Percentiles rank a stretch among this genome's conserved stretches.
phyloP scores from a whole-genome alignment of 768 basidiomycete species.

The Boletellus ananiceps region DNA sequence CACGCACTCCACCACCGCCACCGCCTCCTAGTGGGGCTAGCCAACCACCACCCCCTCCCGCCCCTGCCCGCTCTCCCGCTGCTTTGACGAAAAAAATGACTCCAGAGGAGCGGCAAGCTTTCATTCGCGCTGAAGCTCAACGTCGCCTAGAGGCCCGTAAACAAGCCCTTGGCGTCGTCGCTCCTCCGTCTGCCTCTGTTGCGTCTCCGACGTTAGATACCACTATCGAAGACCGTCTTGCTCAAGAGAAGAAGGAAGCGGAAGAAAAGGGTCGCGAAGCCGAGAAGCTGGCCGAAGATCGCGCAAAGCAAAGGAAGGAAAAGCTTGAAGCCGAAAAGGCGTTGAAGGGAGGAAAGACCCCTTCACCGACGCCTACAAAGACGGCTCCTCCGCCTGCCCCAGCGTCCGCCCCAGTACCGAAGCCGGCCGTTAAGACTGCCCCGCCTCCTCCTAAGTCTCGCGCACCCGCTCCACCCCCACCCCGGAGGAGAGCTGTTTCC shows the following conservation, averaged over 20 bases:
- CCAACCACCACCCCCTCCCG: constrained; percentile 47
- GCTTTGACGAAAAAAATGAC: constrained; percentile 74
- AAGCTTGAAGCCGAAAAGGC: constrained; percentile 74
- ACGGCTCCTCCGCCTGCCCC: constrained; percentile 42
- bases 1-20: constrained; percentile 47
- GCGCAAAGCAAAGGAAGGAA: constrained; percentile 68
- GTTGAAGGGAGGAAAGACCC: constrained; percentile 43
- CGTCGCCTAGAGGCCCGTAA: constrained; percentile 80
- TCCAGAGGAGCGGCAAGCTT: constrained; percentile 75
- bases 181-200: constrained; percentile 32
- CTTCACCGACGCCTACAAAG: constrained; percentile 41
- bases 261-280: constrained; percentile 78
- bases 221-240: constrained; percentile 79
- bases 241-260: constrained; percentile 84
- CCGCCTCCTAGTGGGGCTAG: constrained; percentile 35
- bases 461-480: constrained; percentile 38
- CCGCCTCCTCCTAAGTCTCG: constrained; percentile 36
- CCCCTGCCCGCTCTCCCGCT: constrained; percentile 54
- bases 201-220: constrained; percentile 61
- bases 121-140: constrained; percentile 73
- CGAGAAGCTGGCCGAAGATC: constrained; percentile 75
- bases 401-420: constrained; percentile 33
- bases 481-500: constrained; percentile 10
- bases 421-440: constrained; percentile 31
- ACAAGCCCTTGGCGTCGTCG: constrained; percentile 73